phyloP scores from a whole-genome alignment of 345 rosid genomes.

The Citropsis articulata region DNA sequence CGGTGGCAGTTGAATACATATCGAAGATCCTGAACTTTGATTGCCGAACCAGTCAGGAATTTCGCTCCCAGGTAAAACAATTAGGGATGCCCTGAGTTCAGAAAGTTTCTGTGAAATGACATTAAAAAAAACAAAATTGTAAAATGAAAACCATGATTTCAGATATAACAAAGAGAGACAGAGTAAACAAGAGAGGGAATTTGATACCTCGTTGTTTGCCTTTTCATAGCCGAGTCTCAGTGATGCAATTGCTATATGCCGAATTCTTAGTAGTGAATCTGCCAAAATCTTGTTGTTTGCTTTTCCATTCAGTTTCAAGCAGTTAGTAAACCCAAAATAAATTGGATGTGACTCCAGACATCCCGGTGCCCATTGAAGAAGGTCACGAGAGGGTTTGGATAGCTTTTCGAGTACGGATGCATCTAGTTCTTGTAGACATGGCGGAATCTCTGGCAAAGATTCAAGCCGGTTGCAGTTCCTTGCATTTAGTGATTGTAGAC shows the following conservation, averaged over 20 bases:
- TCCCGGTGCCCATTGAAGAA: too few relatives aligned
- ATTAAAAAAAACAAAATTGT: background rate
- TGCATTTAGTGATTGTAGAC: background rate
- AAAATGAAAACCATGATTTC: background rate
- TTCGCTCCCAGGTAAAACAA: background rate
- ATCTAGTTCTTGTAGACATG: background rate
- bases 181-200: background rate
- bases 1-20: background rate
- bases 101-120: background rate
- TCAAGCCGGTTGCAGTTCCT: background rate
- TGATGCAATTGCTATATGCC: background rate
- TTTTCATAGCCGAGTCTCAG: background rate
- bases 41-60: background rate
- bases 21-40: background rate
- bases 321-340: background rate
- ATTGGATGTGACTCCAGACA: too few relatives aligned
- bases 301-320: background rate
- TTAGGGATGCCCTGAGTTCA: background rate
- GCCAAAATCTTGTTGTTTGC: background rate
- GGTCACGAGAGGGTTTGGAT: too few relatives aligned
- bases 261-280: background rate
- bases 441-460: background rate
- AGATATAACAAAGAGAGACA: background rate
- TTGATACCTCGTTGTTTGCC: rapidly evolving
- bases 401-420: background rate